These are phyloP conservation scores for Crepidotus variabilis DNA, from an alignment of 768 basidiomycete genomes.

Conservation along the genomic window DNA sequence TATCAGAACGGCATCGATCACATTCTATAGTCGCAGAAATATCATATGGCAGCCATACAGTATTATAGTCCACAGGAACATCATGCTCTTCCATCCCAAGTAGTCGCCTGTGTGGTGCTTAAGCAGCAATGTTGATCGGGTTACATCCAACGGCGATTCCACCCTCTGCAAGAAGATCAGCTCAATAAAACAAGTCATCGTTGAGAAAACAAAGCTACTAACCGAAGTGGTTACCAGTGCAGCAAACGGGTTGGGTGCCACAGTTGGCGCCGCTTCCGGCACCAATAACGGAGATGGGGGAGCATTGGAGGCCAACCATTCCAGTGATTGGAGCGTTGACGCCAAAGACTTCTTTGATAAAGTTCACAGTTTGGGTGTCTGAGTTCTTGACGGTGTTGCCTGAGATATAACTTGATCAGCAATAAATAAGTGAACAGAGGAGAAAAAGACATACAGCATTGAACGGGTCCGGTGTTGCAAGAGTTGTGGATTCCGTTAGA, in stretches of 20 bases:
- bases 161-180: slow-evolving; percentile 5
- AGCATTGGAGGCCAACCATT: slow-evolving; percentile 20
- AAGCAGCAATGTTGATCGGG: too few relatives aligned
- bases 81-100: too few relatives aligned
- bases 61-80: too few relatives aligned
- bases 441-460: slow-evolving; percentile 18
- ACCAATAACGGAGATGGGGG: slow-evolving; percentile 18
- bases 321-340: slow-evolving; percentile 15
- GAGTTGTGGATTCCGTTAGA: slow-evolving; percentile 3
- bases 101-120: too few relatives aligned
- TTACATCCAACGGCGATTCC: too few relatives aligned
- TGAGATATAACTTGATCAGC: background rate
- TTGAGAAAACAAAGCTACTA: slow-evolving; percentile 1
- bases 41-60: too few relatives aligned
- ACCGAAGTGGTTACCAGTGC: slow-evolving; percentile 24
- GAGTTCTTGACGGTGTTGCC: slow-evolving; percentile 11
- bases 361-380: background rate
- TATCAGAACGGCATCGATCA: too few relatives aligned
- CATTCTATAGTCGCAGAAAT: too few relatives aligned
- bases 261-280: slow-evolving; percentile 14
- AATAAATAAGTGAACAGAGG: background rate
- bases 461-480: slow-evolving; percentile 19
- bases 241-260: slow-evolving; percentile 23
- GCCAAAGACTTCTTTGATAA: slow-evolving; percentile 14
- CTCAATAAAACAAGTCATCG: background rate